Conservation (phyloP, 768 basidiomycete genomes). For the Psilocybe cubensis region DNA sequence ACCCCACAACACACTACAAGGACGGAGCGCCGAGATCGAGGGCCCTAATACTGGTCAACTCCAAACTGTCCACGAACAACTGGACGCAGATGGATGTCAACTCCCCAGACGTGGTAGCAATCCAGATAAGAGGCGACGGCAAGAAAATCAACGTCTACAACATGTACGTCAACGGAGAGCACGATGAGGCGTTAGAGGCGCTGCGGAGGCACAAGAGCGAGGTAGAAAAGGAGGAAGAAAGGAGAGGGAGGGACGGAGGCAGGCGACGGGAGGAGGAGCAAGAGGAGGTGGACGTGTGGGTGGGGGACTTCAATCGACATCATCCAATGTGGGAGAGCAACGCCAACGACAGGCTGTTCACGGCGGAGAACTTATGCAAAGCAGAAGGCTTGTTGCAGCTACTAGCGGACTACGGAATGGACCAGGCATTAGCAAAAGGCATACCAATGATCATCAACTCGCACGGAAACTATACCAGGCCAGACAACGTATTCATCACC, state of each 20-base stretch:
- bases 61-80: conserved; percentile 12
- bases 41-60: conserved; percentile 19
- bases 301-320: conserved; percentile 34
- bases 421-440: conserved; percentile 34
- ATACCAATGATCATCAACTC: conserved; percentile 35
- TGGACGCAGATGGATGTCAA: conserved; percentile 24
- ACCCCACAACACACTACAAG: conserved; percentile 1
- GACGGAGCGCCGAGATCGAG: background rate
- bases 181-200: conserved; percentile 12
- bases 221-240: conserved; percentile 20
- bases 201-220: conserved; percentile 1
- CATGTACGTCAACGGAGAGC: conserved; percentile 19
- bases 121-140: conserved; percentile 10
- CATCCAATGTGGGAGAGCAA: conserved; percentile 33
- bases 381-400: conserved; percentile 25
- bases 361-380: conserved; percentile 2
- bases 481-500: conserved; percentile 46
- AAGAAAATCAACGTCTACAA: conserved; percentile 17
- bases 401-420: conserved; percentile 27
- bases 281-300: conserved; percentile 6
- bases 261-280: background rate
- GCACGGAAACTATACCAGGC: conserved; percentile 34
- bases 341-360: conserved; percentile 20
- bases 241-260: background rate
- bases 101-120: conserved; percentile 22